These are phyloP conservation scores for Podospora didyma DNA, from an alignment of 495 filamentous ascomycete species.

Conservation along the genomic window DNA sequence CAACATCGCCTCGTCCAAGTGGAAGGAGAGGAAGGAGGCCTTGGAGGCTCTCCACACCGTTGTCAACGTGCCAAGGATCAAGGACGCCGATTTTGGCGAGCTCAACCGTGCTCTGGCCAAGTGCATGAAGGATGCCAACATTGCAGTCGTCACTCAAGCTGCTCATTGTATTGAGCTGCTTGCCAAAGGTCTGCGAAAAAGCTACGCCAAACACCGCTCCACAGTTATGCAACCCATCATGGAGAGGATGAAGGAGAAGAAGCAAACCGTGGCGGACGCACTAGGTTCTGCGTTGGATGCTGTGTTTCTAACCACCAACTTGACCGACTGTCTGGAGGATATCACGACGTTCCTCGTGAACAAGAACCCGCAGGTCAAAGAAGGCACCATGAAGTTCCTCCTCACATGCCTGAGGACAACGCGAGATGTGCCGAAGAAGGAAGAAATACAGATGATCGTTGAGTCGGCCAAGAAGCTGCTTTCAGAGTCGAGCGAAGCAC, in stretches of 20 bases:
- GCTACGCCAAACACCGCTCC: conserved; percentile 76
- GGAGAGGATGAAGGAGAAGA: conserved; percentile 96
- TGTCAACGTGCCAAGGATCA: conserved; percentile 85
- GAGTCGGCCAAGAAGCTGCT: conserved; percentile 84
- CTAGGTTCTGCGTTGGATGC: conserved; percentile 80
- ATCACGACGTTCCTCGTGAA: conserved; percentile 79
- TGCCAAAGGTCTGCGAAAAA: conserved; percentile 79
- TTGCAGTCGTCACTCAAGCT: conserved; percentile 88
- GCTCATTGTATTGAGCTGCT: conserved; percentile 90
- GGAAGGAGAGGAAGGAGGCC: conserved; percentile 97
- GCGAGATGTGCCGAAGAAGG: conserved; percentile 72
- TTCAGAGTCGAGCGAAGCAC: conserved; percentile 78
- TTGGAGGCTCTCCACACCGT: conserved; percentile 74
- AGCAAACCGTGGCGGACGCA: conserved; percentile 82
- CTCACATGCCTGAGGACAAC: conserved; percentile 84
- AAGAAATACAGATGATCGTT: conserved; percentile 79
- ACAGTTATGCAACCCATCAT: conserved; percentile 81
- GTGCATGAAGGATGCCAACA: conserved; percentile 97
- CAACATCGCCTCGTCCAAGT: conserved; percentile 81
- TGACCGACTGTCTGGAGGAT: conserved; percentile 85
- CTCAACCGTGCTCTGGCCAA: conserved; percentile 80
- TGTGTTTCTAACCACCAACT: conserved; percentile 71
- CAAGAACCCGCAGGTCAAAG: conserved; percentile 97
- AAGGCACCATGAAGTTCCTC: conserved; percentile 86
- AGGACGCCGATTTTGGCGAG: conserved; percentile 84